These are phyloP conservation scores for Themeda triandra DNA, from an alignment of 176 grass and related monocot species.

Conservation along the genomic window DNA sequence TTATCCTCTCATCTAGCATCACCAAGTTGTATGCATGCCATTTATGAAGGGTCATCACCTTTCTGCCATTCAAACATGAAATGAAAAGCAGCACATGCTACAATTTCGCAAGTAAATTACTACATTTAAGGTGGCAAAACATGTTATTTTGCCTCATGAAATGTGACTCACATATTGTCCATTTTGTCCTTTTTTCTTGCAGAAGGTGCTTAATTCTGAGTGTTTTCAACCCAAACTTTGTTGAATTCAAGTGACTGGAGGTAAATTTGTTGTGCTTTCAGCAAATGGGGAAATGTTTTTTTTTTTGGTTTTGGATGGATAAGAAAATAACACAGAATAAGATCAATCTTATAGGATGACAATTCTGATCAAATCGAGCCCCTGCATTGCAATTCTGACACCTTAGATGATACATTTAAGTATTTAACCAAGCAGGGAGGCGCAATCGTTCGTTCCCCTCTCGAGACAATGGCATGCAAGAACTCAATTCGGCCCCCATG, in stretches of 20 bases:
- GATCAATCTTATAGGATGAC: background rate
- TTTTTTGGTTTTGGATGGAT: no score
- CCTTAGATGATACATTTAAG: background rate
- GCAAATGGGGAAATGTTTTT: no score
- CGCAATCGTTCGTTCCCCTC: background rate
- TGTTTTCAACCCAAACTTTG: background rate
- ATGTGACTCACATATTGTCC: background rate
- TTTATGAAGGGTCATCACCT: background rate
- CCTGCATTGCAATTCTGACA: background rate
- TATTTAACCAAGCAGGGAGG: background rate
- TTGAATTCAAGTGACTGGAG: background rate
- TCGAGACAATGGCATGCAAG: background rate
- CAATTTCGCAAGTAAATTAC: background rate
- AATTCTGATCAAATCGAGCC: background rate
- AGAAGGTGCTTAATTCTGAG: background rate
- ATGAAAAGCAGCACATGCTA: background rate
- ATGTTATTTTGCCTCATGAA: background rate
- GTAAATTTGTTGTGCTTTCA: no score
- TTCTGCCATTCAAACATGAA: background rate
- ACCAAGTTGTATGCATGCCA: background rate
- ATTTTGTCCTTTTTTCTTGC: background rate
- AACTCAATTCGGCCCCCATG: background rate
- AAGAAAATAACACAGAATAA: background rate
- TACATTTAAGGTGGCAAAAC: background rate
- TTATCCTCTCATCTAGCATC: background rate